Conservation (phyloP, 441 rosid species). For the Mallotus repandus region DNA sequence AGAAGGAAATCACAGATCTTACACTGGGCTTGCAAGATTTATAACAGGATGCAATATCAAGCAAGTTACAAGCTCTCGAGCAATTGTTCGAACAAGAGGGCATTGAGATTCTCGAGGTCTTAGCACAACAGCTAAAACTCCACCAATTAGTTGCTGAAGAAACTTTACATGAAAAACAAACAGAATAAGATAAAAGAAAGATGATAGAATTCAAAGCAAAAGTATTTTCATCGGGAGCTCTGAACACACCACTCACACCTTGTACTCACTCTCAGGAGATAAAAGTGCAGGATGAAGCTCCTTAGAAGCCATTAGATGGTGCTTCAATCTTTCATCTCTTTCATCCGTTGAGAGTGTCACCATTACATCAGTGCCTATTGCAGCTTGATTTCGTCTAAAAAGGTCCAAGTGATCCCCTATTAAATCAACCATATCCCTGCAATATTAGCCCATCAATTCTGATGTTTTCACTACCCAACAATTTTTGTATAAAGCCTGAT, state of each 20-base stretch:
- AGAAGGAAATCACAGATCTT: constrained; percentile 34
- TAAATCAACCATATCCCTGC: constrained; percentile 94
- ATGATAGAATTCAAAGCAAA: constrained; percentile 17
- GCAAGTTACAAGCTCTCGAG: constrained; percentile 96
- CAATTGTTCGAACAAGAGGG: constrained; percentile 83
- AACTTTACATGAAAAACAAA: constrained; percentile 40
- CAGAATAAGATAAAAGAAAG: constrained; percentile 14
- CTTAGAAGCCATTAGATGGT: constrained; percentile 79
- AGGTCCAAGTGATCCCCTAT: constrained; percentile 90
- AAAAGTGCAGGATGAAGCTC: constrained; percentile 93
- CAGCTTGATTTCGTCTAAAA: constrained; percentile 90
- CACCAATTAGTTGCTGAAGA: constrained; percentile 79
- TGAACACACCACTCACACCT: constrained; percentile 73
- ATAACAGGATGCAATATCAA: constrained; percentile 86
- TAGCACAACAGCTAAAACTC: constrained; percentile 77
- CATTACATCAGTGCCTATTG: constrained; percentile 92
- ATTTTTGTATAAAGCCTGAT: constrained; percentile 3
- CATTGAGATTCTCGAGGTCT: constrained; percentile 90
- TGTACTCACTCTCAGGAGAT: constrained; percentile 97
- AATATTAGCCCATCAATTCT: constrained; percentile 28
- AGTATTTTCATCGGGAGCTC: constrained; percentile 13
- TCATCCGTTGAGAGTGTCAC: constrained; percentile 80
- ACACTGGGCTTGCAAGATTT: constrained; percentile 86
- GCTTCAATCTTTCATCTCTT: constrained; percentile 94
- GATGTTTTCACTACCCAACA: constrained; percentile 13